Evolutionary conservation across 139 green algal species (phyloP).

Genomic region (Chlamydomonas sphaeroides): DNA sequence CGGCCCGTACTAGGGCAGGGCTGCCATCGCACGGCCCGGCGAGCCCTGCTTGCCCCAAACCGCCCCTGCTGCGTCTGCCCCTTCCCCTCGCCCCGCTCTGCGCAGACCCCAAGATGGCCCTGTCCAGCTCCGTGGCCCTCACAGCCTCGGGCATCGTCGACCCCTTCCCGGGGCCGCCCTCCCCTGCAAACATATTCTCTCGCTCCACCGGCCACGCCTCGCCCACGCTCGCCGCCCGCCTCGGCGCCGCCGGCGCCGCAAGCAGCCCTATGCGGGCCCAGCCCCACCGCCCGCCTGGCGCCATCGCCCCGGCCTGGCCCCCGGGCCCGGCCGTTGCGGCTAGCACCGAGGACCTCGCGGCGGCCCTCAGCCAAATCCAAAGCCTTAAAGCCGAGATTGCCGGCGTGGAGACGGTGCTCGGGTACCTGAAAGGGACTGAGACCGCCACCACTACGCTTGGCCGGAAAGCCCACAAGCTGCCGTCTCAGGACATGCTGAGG

Average conservation of each 20-base stretch:
- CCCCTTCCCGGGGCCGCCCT: neutral
- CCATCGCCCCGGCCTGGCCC: no score
- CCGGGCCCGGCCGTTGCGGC: no score
- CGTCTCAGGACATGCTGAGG: conserved; percentile 24
- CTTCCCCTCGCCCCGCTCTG: no score
- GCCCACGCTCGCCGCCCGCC: neutral
- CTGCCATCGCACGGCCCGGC: no score
- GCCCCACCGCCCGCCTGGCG: no score
- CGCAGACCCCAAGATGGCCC: conserved; percentile 30
- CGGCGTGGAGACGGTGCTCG: conserved; percentile 40
- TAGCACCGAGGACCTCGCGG: conserved; percentile 8
- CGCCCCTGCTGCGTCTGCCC: no score
- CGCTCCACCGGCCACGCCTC: neutral
- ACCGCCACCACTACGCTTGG: conserved; percentile 16
- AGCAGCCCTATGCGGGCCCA: no score
- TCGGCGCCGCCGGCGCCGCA: no score
- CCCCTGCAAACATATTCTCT: neutral
- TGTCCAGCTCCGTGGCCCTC: conserved; percentile 36
- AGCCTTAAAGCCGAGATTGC: conserved; percentile 47
- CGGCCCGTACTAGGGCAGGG: no score
- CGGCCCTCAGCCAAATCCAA: conserved; percentile 34
- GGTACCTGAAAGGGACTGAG: conserved; percentile 29
- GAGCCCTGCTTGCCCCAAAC: no score
- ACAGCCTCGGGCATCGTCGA: conserved; percentile 5
- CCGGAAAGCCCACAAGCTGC: conserved; percentile 13